A percentile compares a stretch with the other conserved stretches of the same genome.
These are phyloP conservation scores for Dipteronia sinensis DNA, from an alignment of 345 rosid genomes.

Conservation along the genomic window DNA sequence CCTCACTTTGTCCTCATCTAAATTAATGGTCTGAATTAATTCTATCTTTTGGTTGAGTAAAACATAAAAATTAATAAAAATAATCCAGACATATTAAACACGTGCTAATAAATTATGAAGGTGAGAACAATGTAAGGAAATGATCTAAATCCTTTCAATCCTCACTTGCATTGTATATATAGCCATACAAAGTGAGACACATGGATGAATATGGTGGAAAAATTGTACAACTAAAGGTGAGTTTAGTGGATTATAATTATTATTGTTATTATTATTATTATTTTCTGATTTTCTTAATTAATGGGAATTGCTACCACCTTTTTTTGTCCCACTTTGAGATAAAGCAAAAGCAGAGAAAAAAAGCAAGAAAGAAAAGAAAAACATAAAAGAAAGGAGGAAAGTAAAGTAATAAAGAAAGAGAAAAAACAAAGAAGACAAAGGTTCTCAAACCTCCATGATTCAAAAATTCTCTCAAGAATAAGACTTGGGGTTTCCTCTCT, in stretches of 20 bases:
- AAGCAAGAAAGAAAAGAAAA: slow-evolving; percentile 48
- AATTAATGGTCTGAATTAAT: too few species aligned
- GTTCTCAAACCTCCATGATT: slow-evolving; percentile 54
- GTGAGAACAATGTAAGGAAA: too few species aligned
- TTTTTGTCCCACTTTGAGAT: slow-evolving; percentile 80
- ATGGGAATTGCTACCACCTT: slow-evolving; percentile 56
- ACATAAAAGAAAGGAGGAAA: slow-evolving; percentile 35
- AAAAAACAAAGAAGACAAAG: slow-evolving; percentile 45
- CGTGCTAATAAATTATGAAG: too few species aligned
- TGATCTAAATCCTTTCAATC: background rate
- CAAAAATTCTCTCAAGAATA: slow-evolving; percentile 44
- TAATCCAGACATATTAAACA: too few species aligned
- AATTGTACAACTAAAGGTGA: slow-evolving; percentile 14
- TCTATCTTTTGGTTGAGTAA: too few species aligned
- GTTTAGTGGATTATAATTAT: slow-evolving; percentile 10
- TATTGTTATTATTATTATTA: background rate
- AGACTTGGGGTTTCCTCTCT: slow-evolving; percentile 26
- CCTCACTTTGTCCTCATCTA: too few species aligned
- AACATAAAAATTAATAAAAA: too few species aligned
- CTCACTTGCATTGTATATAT: background rate
- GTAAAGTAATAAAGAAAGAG: slow-evolving; percentile 33
- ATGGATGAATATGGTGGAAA: slow-evolving; percentile 16
- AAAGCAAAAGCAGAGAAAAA: slow-evolving; percentile 76
- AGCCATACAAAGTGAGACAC: background rate
- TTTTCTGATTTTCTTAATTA: slow-evolving; percentile 23